Evolutionary conservation across 2,329 filamentous ascomycete species (phyloP), one percentile per base, ranked within the genome.

Genomic region (Aulographum hederae): DNA sequence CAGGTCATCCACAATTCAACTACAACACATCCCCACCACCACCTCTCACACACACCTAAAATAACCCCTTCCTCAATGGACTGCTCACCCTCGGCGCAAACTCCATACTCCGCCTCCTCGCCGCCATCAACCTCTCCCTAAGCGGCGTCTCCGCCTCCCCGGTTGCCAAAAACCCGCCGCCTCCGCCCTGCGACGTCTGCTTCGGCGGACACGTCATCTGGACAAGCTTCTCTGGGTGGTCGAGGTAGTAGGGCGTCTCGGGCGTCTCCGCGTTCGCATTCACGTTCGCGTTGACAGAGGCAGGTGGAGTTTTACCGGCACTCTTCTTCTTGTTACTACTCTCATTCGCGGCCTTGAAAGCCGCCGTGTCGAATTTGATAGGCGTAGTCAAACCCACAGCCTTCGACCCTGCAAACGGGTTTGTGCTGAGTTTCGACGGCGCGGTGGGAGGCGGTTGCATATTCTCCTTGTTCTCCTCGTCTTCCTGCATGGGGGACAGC

Each of bases 161-260:
- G 6, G 30, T 12, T 3, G 32, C 30, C 23, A 42, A 41, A 16
- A 41, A 11, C 10, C 10, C 10, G 11, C 16, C 12, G n/a, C 8
- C 8, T n/a, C n/a, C 21, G 8, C 32, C 29, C 23, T 29, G 32
- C 10, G 31, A 26, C 15, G 12, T 19, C 41, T 63, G 59, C 43
- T 69, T 69, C 1, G 64, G 62, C 1, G 66, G 66, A 35, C 61
- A 64, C 1, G 65, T 68, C 43, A 63, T 58, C 34, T 66, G 63
- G 3, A 61, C 52, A 12, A 64, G 40, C 21, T 50, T 49, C 37
- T 50, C 48, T 23, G 51, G 54, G 38, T 56, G 54, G 8, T 29
- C 10, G 16, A 56, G 46, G 38, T 57, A 60, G 41, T 56, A 64
- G 14, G 57, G 61, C 5, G 56, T 64, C 10, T 47, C 53, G 2